Base-by-base conservation (phyloP, 805 yeast genomes). In the Starmera pachycereana region DNA sequence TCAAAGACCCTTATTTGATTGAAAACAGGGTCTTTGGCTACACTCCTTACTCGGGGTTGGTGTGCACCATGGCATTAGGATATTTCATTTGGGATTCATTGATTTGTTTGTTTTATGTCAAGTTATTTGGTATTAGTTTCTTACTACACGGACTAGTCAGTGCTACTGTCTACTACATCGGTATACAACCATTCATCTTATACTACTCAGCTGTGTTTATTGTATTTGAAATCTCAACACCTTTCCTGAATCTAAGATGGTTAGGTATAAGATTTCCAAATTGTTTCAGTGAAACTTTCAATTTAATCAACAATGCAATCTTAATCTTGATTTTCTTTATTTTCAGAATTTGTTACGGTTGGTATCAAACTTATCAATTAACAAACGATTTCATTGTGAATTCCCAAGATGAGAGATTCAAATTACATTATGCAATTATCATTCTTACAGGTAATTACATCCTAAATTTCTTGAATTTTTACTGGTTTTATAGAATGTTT, bases 241-340 rank as follows among this genome's bases (percentile, higher is more conserved):
- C 95, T 5, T 87, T 87, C 60, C 83, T 87, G 43, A 88, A 87
- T 60, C 53, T 82, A 47, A 79, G 88, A 61, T 87, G 95, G 94
- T 83, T 80, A 58, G 80, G 84, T 14, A 64, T 81, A 14, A 76
- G 79, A 45, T 67, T 85, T 25, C 90, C 94, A 3, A 70, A 69
- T 0, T 56, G 72, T n/a, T 63, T 84, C 49, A 70, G 77, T 36
- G 69, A 66, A 8, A 61, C 43, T n/a, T 44, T 72, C 29, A 68
- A 74, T 37, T 40, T 73, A 33, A 50, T 78, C 48, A 87, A 87
- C 59, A 95, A 95, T 5, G 51, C 84, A 12, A 49, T 72, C 18
- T 66, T 86, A 45, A 68, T 87, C 40, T 44, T 66, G 12, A 68
- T 78, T 8, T 87, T 87, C 57, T 86, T 86, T 65, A 44, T 60